Percentiles rank a stretch among this genome's conserved stretches.
Evolutionary conservation across 2,329 filamentous ascomycete genomes (phyloP).

Genomic region (Neoascochyta sp.): DNA sequence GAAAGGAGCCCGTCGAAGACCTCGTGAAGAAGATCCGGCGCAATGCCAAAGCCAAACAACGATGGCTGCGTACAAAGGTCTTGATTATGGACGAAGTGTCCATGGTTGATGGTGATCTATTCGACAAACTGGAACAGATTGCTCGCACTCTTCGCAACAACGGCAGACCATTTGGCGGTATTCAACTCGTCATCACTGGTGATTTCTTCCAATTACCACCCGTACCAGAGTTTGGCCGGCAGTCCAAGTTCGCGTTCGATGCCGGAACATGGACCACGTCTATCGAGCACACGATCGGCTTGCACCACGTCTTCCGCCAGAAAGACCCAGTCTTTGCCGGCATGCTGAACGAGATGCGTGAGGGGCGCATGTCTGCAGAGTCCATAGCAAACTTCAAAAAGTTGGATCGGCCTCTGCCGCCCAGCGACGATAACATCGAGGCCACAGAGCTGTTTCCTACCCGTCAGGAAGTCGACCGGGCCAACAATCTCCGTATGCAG

Average conservation of each 20-base stretch:
- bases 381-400: conserved; percentile 74
- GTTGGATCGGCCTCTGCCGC: conserved; percentile 59
- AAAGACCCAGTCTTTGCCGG: conserved; percentile 83
- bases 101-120: conserved; percentile 96
- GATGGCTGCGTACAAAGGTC: conserved; percentile 85
- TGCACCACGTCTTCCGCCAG: conserved; percentile 95
- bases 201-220: conserved; percentile 98
- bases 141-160: conserved; percentile 85
- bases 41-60: conserved; percentile 80
- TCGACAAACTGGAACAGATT: conserved; percentile 90
- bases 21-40: conserved; percentile 87
- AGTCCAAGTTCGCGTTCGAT: conserved; percentile 88
- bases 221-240: conserved; percentile 72
- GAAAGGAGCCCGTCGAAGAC: conserved; percentile 77
- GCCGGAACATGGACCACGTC: conserved; percentile 87
- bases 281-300: conserved; percentile 90
- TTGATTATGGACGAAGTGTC: conserved; percentile 93
- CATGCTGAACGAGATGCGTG: conserved; percentile 97
- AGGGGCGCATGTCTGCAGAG: conserved; percentile 72
- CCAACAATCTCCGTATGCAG: conserved; percentile 72
- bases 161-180: conserved; percentile 88
- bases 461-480: conserved; percentile 79
- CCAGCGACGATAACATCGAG: conserved; percentile 70
- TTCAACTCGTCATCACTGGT: conserved; percentile 91
- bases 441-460: conserved; percentile 94